A percentile compares a stretch with the other conserved stretches of the same genome.
phyloP scores from a whole-genome alignment of 2,329 filamentous ascomycete genomes.

The Hirsutella minnesotensis region DNA sequence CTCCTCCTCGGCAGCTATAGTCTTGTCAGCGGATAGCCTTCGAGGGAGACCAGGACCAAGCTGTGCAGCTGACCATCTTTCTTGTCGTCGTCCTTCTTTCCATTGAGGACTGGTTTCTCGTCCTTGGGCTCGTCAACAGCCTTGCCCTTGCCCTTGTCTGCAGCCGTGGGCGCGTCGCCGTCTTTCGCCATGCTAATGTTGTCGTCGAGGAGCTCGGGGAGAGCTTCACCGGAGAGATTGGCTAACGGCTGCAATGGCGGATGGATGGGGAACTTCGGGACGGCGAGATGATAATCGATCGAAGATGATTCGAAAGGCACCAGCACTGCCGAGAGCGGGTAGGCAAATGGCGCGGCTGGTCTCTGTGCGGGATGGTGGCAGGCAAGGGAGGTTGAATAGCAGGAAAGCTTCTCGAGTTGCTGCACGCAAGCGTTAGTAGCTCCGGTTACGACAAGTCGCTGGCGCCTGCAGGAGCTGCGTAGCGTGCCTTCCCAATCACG shows the following conservation, averaged over 20 bases:
- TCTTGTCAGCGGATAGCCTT: constrained; percentile 11
- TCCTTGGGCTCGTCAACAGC: constrained; percentile 60
- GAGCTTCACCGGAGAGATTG: constrained; percentile 9
- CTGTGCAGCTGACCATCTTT: constrained; percentile 29
- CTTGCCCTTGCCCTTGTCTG: constrained; percentile 96
- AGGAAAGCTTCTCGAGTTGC: constrained; percentile 19
- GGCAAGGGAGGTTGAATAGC: constrained; percentile 23
- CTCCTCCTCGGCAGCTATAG: constrained; percentile 54
- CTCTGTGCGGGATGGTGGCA: constrained; percentile 18
- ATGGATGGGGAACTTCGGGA: background rate
- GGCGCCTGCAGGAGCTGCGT: constrained; percentile 22
- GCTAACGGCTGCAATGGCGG: background rate
- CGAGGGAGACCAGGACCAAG: constrained; percentile 1
- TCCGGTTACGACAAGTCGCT: constrained; percentile 33
- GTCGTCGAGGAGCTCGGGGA: constrained; percentile 14
- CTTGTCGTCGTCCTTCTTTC: constrained; percentile 66
- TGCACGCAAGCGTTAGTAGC: constrained; percentile 12
- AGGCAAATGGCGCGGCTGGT: background rate
- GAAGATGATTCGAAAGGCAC: background rate
- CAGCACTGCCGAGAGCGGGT: background rate
- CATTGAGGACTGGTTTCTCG: constrained; percentile 57
- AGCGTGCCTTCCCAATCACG: background rate
- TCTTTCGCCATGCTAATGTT: constrained; percentile 75
- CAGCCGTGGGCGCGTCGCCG: constrained; percentile 70
- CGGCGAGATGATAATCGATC: background rate